Evolutionary conservation across 257 asterid species (phyloP).

Genomic region (Eustoma russellianum): DNA sequence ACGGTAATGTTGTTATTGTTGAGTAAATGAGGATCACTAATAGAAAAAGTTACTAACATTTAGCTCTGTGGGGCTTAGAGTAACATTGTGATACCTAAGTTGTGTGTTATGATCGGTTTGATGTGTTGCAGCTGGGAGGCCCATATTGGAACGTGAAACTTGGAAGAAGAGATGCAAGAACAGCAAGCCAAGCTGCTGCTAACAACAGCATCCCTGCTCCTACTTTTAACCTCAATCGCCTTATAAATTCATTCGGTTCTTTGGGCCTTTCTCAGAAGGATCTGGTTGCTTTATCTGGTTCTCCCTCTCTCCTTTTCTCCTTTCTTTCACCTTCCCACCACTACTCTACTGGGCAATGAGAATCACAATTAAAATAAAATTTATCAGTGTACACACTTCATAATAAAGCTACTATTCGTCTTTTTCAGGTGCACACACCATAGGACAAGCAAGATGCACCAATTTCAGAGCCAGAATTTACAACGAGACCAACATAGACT

Average conservation of each 20-base stretch:
- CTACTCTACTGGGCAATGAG: too few species aligned
- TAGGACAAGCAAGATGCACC: constrained; percentile 86
- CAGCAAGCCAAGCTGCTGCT: constrained; percentile 73
- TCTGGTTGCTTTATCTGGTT: constrained; percentile 76
- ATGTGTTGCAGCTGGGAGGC: constrained; percentile 58
- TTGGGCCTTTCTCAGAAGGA: constrained; percentile 70
- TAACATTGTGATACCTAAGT: too few species aligned
- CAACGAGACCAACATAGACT: constrained; percentile 55
- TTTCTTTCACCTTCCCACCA: neutral
- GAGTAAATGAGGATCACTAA: too few species aligned
- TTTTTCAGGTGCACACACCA: constrained; percentile 66
- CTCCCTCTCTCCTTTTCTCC: neutral
- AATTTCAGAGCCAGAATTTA: constrained; percentile 65
- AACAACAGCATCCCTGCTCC: constrained; percentile 81
- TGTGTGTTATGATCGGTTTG: neutral
- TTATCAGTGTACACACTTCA: too few species aligned
- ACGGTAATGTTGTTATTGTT: too few species aligned
- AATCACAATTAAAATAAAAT: too few species aligned
- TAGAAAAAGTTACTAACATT: too few species aligned
- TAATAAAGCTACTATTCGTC: too few species aligned
- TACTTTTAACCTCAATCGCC: constrained; percentile 58
- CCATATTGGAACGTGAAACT: constrained; percentile 61
- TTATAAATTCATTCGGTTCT: constrained; percentile 44
- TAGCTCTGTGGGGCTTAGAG: too few species aligned
- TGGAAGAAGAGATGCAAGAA: constrained; percentile 77